Conservation (phyloP, 352 stramenopile species). For the Globisporangium irregulare region DNA sequence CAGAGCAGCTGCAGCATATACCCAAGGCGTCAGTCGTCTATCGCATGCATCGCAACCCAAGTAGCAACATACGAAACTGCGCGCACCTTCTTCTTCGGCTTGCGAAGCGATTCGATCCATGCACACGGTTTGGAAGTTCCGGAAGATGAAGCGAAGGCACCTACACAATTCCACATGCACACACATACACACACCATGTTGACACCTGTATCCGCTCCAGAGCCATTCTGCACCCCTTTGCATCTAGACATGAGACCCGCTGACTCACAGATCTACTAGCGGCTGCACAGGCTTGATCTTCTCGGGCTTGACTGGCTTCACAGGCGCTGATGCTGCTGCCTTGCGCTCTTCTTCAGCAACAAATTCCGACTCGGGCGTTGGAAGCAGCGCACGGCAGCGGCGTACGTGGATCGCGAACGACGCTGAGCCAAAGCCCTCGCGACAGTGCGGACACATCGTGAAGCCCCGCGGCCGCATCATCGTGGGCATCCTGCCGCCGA, state of each 20-base stretch:
- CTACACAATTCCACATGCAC: constrained; percentile 20
- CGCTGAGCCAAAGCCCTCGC: constrained; percentile 47
- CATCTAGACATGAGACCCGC: too few relatives aligned
- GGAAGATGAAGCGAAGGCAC: constrained; percentile 58
- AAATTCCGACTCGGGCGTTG: constrained; percentile 22
- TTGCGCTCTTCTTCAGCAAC: constrained; percentile 17
- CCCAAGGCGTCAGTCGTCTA: not conserved
- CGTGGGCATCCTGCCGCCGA: constrained; percentile 4
- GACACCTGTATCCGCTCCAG: too few relatives aligned
- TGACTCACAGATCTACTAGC: constrained; percentile 56
- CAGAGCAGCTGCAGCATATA: constrained; percentile 34
- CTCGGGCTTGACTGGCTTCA: constrained; percentile 17
- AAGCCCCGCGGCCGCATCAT: constrained; percentile 21
- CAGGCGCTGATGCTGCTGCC: not conserved
- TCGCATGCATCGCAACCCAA: not conserved
- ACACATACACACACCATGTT: not conserved
- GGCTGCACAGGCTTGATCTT: constrained; percentile 37
- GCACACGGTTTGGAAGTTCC: constrained; percentile 66
- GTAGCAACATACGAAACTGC: not conserved
- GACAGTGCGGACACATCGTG: constrained; percentile 52
- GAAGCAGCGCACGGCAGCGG: constrained; percentile 48
- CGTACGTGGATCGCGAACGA: constrained; percentile 64
- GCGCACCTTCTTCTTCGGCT: constrained; percentile 58
- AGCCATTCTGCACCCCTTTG: too few relatives aligned
- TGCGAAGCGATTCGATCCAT: constrained; percentile 59